phyloP scores from a whole-genome alignment of 345 rosid species.

The Raphanus sativus region DNA sequence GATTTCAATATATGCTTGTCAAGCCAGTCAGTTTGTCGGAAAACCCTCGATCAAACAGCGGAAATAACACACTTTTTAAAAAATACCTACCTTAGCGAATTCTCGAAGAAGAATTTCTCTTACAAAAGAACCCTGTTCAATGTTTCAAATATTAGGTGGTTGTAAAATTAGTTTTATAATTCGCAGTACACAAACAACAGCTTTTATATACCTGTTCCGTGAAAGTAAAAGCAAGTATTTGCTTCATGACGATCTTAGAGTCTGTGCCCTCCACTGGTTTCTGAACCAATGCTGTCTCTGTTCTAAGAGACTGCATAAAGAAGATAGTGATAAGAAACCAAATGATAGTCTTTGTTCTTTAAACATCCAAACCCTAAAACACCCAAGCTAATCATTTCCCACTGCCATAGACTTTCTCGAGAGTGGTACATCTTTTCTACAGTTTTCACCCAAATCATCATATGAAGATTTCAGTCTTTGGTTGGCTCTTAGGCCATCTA shows the following conservation, averaged over 20 bases:
- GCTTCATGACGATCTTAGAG: slow-evolving; percentile 57
- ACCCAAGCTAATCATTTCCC: no score
- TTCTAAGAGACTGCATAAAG: slow-evolving; percentile 72
- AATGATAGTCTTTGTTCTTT: background rate
- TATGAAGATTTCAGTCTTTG: background rate
- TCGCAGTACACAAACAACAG: background rate
- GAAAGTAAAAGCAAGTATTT: slow-evolving; percentile 75
- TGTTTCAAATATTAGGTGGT: no score
- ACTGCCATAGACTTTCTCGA: background rate
- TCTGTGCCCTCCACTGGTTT: slow-evolving; percentile 47
- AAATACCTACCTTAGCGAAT: slow-evolving; percentile 69
- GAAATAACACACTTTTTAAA: background rate
- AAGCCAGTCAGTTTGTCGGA: no score
- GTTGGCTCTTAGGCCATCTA: slow-evolving; percentile 6
- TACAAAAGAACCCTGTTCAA: slow-evolving; percentile 74
- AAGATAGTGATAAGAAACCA: slow-evolving; percentile 7
- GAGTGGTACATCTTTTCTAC: background rate
- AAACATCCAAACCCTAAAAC: background rate
- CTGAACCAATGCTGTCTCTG: slow-evolving; percentile 59
- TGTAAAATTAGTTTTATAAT: background rate
- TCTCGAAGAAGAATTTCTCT: slow-evolving; percentile 86
- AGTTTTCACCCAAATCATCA: slow-evolving; percentile 2
- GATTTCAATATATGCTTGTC: no score
- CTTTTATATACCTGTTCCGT: slow-evolving; percentile 59
- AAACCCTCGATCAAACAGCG: background rate